Evolutionary conservation across 495 filamentous ascomycete genomes (phyloP), one percentile per base, ranked within the genome.

Genomic region (Lentithecium fluviatile): DNA sequence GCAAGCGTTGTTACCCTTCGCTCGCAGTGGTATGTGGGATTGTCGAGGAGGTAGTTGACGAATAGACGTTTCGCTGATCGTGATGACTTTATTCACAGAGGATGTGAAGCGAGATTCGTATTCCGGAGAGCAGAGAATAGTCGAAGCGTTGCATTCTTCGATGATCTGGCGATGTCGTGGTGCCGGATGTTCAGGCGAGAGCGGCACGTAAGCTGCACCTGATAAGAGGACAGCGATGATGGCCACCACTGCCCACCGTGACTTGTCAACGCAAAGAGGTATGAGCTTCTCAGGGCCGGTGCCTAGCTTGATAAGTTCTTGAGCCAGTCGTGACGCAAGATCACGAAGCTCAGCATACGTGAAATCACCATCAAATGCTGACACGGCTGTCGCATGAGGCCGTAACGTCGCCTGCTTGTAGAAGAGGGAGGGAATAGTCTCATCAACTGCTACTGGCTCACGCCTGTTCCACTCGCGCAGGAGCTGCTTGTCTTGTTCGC

Each of bases 181-280:
- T 10, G 68, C 68, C 15, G 83, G 83, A 56, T 87, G 82, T 3
- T 73, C 72, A 12, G 84, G 79, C 34, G 85, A 82, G 20, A 86
- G 69, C 2, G 82, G 83, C 21, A 86, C 82, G 60, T 82, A 82
- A 0, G 74, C 75, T 6, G 70, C 78, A 26, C 82, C 81, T 11
- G 82, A 71, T 52, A 80, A 80, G 69, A 83, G 73, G 29, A 83
- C 71, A n/a, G 73, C 82, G 11, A 85, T 54, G 0, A 82, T 71
- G 0, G 79, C 76, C 26, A 83, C 73, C 19, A 79, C 63, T 2
- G 78, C 77, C 79, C 78, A 80, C 47, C 70, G 73, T 17, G 78
- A 82, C 64, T 85, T 85, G 50, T 84, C 78, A 23, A 84, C 77
- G 61, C 77, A 82, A 17, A 86, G 61, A 0, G 80, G 80, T 12